Base-by-base conservation (phyloP, 768 basidiomycete species). In the Termitomyces titanicus region DNA sequence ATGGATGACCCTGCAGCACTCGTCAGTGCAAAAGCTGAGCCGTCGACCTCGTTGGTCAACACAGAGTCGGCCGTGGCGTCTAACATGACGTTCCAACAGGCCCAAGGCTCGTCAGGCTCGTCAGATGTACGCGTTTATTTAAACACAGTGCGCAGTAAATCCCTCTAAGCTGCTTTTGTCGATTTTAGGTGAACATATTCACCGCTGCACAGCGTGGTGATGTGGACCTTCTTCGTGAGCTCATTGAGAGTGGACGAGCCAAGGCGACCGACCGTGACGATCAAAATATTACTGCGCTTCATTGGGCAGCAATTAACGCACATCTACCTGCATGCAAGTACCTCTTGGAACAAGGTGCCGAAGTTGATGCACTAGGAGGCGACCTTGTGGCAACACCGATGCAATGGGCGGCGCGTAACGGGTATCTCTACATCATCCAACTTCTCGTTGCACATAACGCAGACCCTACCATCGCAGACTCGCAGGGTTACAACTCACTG, bases 241-340 rank as follows among this genome's bases (percentile, higher is more conserved):
- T 94, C 54, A 75, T 94, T 38, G 82, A 86, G 61, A 87, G 85
- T 1, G 88, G 88, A 4, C 74, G 78, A 56, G 88, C 88, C 18
- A 77, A 72, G 6, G 88, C 86, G 18, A 85, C 85, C 13, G 92
- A 92, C 70, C 77, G 88, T 46, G 96, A 98, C 71, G 79, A 81
- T 27, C 89, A 96, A 68, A 94, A 95, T 63, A 92, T 98, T 58
- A 96, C 95, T 0, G 89, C 97, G 1, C 81, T 99, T 1, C 97
- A 99, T 67, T 99, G 97, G 97, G 95, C 97, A 8, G 88, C 95
- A 1, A 98, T 98, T 66, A 98, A 98, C 64, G 94, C 94, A 3
- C 94, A 98, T 66, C 76, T 96, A n/a, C 79, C 85, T 1, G 86
- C 89, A 24, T 97, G 94, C 70, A 82, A 88, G 33, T 90, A 87